Evolutionary conservation across 106 monocot species (phyloP).

Genomic region (Xerophyta viscosa): DNA sequence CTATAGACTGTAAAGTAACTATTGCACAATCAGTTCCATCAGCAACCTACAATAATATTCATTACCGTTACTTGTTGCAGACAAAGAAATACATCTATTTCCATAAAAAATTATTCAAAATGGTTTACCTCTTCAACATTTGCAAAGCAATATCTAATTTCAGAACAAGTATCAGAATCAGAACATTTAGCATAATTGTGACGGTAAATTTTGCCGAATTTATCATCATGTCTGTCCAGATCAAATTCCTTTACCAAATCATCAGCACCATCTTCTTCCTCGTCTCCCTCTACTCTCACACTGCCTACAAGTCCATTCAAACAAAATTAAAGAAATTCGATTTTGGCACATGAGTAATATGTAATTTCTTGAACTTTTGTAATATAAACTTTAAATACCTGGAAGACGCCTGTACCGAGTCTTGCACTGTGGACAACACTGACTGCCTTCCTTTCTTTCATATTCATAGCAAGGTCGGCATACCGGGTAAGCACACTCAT

Average conservation of each 20-base stretch:
- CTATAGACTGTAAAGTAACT: slow-evolving; percentile 8
- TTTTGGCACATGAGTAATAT: background rate
- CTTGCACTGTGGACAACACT: slow-evolving; percentile 2
- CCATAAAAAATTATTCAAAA: no score
- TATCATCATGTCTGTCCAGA: background rate
- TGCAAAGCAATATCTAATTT: slow-evolving; percentile 11
- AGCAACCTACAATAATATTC: background rate
- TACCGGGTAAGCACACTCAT: slow-evolving; percentile 1
- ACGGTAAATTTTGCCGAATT: background rate
- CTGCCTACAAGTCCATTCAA: no score
- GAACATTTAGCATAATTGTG: background rate
- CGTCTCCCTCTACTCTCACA: slow-evolving; percentile 35
- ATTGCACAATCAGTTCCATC: background rate
- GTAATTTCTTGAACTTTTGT: background rate
- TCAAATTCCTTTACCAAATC: slow-evolving; percentile 27
- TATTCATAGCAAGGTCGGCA: background rate
- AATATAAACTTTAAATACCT: background rate
- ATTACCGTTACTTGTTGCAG: background rate
- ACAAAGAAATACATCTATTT: no score
- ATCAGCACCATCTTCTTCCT: slow-evolving; percentile 29
- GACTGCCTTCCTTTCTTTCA: background rate
- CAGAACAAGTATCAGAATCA: background rate
- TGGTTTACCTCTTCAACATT: slow-evolving; percentile 18
- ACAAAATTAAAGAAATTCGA: background rate
- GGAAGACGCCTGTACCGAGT: background rate